Evolutionary conservation across 1,284 basidiomycete genomes (phyloP), one percentile per base, ranked within the genome.

Genomic region (Ganoderma leucocontextum): DNA sequence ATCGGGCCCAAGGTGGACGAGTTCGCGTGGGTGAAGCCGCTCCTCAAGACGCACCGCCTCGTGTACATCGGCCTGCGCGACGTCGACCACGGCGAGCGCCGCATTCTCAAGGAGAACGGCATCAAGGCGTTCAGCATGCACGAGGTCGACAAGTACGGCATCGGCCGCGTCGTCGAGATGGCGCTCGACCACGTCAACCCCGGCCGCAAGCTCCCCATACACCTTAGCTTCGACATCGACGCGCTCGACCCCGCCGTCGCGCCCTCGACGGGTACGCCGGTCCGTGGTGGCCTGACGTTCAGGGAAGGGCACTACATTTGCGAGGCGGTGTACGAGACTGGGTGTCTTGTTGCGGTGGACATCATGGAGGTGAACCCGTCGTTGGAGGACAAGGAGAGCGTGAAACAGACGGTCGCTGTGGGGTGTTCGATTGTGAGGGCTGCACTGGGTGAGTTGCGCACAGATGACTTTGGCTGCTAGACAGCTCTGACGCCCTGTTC

Each of bases 101-200:
- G 86, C 72, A 94, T 99, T 75, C 86, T 99, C 68, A 90, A 87
- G 75, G 90, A 97, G 75, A 86, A 95, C 80, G 90, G 88, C 67
- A 98, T 99, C 86, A 96, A 95, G 80, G 94, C 92, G 12, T 99
- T 95, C 85, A 94, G 92, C 71, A 99, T 99, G 98, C 96, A 99
- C 83, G 95, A 99, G 73, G 93, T 99, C 64, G 98, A 99, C 83
- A 95, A 91, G 82, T 94, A 95, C 78, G 98, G 98, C 60, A 99
- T 99, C 73, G 97, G 95, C 36, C 90, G 91, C 77, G 95, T 99
- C 66, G 92, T 99, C 67, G 95, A 99, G 78, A 94, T 97, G 94
- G 98, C 97, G 41, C 84, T 99, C 71, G 94, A 98, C 78, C 89
- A 95, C 80, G 92, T 99, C 76, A 98, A 98, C 82, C 95, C 95